Evolutionary conservation across 441 rosid species (phyloP).

Genomic region (Populus hybrid): DNA sequence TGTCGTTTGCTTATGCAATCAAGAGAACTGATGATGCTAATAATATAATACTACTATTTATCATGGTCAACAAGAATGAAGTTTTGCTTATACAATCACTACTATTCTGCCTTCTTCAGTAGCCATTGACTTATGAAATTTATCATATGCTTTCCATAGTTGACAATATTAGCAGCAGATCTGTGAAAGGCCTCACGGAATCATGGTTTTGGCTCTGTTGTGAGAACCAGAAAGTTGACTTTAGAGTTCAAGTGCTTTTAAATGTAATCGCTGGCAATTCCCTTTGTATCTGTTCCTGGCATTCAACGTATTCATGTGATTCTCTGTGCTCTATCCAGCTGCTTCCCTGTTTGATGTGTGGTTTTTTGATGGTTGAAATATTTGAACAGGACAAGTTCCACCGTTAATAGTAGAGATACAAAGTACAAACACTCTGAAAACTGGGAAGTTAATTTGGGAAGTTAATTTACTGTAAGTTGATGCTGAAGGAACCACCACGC

Average conservation of each 20-base stretch:
- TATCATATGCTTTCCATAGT: too few species aligned
- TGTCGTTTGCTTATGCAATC: slow-evolving; percentile 1
- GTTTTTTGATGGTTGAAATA: not conserved
- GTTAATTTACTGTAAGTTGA: not conserved
- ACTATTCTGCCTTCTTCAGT: not conserved
- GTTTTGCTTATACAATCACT: not conserved
- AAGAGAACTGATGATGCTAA: not conserved
- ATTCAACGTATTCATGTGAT: not conserved
- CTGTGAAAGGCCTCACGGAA: not conserved
- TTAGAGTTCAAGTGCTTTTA: not conserved
- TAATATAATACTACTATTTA: too few species aligned
- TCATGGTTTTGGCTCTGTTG: not conserved
- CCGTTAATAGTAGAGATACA: too few species aligned
- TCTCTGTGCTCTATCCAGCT: not conserved
- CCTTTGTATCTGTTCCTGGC: not conserved
- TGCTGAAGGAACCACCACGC: not conserved
- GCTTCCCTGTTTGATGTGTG: not conserved
- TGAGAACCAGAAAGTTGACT: not conserved
- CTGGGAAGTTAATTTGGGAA: not conserved
- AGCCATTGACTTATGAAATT: not conserved
- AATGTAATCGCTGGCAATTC: not conserved
- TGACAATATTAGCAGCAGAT: not conserved
- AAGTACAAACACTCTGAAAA: too few species aligned
- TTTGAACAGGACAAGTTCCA: not conserved
- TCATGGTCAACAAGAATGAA: not conserved